Base-by-base conservation (phyloP, 2,329 filamentous ascomycete species). In the Penicillium sumatraense region DNA sequence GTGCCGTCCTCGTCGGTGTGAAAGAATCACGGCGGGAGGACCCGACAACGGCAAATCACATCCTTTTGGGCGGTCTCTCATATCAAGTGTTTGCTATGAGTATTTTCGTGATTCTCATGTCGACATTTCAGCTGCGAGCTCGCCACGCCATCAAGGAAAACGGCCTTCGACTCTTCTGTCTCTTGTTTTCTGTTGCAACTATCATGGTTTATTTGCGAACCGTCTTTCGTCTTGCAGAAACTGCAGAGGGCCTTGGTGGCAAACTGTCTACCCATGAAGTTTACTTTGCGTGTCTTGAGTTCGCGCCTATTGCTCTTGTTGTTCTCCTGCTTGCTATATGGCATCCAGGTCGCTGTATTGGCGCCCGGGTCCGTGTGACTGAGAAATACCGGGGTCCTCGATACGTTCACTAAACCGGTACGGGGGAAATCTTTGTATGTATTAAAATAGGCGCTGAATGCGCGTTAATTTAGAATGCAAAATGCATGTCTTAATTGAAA, bases 151-250 rank as follows among this genome's bases (percentile, higher is more conserved):
- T 57, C 40, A 57, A 54, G 41, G 14, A 51, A 9, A 41, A 51
- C 20, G 18, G 54, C 3, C 16, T 53, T 11, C 46, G 16, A 24
- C 29, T 54, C 2, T 54, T 57, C 16, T 54, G 50, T n/a, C 46
- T 53, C 10, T 44, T 48, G 3, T 59, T 60, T 14, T 51, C 58
- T 10, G 24, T 60, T n/a, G 31, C 58, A 2, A 60, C 58, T 1
- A 20, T 60, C 26, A 56, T 60, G 58, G 35, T 60, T 3, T 59
- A 60, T 47, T 21, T 59, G 50, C 51, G 58, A n/a, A 60, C 58
- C 11, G 50, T 58, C 13, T 60, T 60, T 41, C 56, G 58, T 44
- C 58, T 60, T 24, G 51, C 50, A 2, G 58, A 60, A 44, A 60
- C 58, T 2, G 47, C 48, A 0, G 56, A 60, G 21, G 56, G 58